phyloP scores from a whole-genome alignment of 2,329 filamentous ascomycete species.

The Xylariaceae sp. region DNA sequence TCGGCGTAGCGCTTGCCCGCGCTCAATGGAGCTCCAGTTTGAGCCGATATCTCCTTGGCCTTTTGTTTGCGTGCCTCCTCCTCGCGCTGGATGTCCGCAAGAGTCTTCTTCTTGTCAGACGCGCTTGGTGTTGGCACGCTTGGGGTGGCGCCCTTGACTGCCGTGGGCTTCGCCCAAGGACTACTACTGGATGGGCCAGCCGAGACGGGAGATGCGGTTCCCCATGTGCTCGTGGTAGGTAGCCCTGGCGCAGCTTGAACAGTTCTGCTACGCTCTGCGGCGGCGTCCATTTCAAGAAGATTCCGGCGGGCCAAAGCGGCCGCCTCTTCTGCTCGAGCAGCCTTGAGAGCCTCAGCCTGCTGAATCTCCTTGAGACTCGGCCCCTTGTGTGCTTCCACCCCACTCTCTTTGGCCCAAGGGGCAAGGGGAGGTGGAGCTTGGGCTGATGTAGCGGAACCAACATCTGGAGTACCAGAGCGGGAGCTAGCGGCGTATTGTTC shows the following conservation, averaged over 20 bases:
- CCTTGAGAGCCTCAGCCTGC: constrained; percentile 88
- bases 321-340: constrained; percentile 80
- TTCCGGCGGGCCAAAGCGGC: constrained; percentile 74
- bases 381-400: constrained; percentile 67
- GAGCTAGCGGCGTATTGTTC: constrained; percentile 63
- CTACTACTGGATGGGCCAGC: constrained; percentile 44
- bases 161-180: constrained; percentile 65
- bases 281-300: constrained; percentile 73
- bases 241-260: constrained; percentile 68
- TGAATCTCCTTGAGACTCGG: constrained; percentile 96
- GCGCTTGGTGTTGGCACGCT: constrained; percentile 31
- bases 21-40: constrained; percentile 44
- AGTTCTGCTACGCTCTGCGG: constrained; percentile 58
- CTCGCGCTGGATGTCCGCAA: constrained; percentile 95
- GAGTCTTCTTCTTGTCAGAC: constrained; percentile 70
- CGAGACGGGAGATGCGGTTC: constrained; percentile 67
- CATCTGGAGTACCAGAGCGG: constrained; percentile 71
- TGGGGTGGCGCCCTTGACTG: constrained; percentile 37
- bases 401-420: constrained; percentile 89
- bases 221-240: constrained; percentile 87
- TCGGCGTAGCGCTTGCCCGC: constrained; percentile 89
- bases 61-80: constrained; percentile 87
- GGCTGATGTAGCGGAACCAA: constrained; percentile 35
- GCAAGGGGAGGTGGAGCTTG: constrained; percentile 67
- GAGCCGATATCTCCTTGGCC: constrained; percentile 48